Evolutionary conservation across 495 filamentous ascomycete genomes (phyloP).

Genomic region (Penicillium subrubescens): DNA sequence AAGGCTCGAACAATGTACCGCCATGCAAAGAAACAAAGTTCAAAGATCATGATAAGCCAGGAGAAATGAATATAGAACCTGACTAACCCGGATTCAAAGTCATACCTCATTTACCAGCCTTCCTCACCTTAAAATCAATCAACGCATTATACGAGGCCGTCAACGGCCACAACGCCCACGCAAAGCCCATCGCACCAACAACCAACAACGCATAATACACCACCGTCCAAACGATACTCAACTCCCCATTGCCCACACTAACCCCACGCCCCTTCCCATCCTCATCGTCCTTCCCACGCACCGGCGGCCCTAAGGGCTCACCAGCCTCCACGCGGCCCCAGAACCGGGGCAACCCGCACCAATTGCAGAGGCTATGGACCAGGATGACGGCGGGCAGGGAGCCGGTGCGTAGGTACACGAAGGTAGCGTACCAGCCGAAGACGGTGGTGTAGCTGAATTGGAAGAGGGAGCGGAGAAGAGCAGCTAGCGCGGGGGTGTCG

Average conservation of each 20-base stretch:
- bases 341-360: slow-evolving; percentile 82
- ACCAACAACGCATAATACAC: slow-evolving; percentile 77
- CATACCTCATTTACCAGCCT: background rate
- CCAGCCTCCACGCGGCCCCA: slow-evolving; percentile 71
- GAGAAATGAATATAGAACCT: background rate
- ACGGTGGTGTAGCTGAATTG: slow-evolving; percentile 92
- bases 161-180: slow-evolving; percentile 66
- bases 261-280: slow-evolving; percentile 14
- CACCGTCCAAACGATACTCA: slow-evolving; percentile 66
- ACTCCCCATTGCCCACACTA: slow-evolving; percentile 12
- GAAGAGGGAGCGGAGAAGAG: slow-evolving; percentile 69
- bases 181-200: slow-evolving; percentile 71
- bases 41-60: background rate
- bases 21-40: slow-evolving; percentile 4
- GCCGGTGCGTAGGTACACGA: slow-evolving; percentile 86
- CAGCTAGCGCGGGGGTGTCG: slow-evolving; percentile 57
- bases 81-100: background rate
- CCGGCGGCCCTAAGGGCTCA: slow-evolving; percentile 32
- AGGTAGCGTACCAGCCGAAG: slow-evolving; percentile 91
- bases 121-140: slow-evolving; percentile 33
- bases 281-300: slow-evolving; percentile 47
- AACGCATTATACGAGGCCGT: slow-evolving; percentile 60
- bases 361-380: slow-evolving; percentile 90
- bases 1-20: slow-evolving; percentile 1
- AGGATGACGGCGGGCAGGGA: slow-evolving; percentile 71